A percentile compares a stretch with the other conserved stretches of the same genome.
phyloP scores from a whole-genome alignment of 192 early-diverging fungal species.

The Backusella sp. region DNA sequence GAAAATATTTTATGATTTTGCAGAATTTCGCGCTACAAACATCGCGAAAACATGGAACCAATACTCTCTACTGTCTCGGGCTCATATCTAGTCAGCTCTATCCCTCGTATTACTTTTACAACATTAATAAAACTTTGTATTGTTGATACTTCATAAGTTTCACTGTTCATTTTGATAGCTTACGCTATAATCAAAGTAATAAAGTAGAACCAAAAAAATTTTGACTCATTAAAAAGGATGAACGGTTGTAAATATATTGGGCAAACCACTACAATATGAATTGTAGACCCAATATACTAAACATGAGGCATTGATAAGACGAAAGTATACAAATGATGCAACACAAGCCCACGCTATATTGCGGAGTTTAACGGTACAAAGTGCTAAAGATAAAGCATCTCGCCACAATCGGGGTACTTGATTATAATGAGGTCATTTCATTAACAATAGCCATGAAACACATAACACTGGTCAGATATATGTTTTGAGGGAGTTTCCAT shows the following conservation, averaged over 20 bases:
- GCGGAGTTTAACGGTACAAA: background rate
- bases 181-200: too few relatives aligned
- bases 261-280: too few relatives aligned
- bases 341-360: background rate
- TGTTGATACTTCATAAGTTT: background rate
- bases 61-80: slow-evolving; percentile 86
- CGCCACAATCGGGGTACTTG: background rate
- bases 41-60: slow-evolving; percentile 91
- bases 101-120: too few relatives aligned
- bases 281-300: background rate
- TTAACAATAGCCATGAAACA: background rate
- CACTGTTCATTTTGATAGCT: background rate
- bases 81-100: slow-evolving; percentile 53
- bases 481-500: background rate
- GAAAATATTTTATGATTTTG: slow-evolving; percentile 75
- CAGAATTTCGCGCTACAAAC: slow-evolving; percentile 84
- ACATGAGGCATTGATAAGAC: background rate
- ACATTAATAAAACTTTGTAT: background rate
- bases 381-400: background rate
- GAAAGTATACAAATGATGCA: background rate
- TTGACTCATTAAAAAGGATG: too few relatives aligned
- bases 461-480: background rate
- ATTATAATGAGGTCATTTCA: background rate
- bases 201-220: too few relatives aligned
- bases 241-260: too few relatives aligned